These are phyloP conservation scores for Adenanthera pavonina DNA, from an alignment of 306 rosid genomes.

Conservation along the genomic window DNA sequence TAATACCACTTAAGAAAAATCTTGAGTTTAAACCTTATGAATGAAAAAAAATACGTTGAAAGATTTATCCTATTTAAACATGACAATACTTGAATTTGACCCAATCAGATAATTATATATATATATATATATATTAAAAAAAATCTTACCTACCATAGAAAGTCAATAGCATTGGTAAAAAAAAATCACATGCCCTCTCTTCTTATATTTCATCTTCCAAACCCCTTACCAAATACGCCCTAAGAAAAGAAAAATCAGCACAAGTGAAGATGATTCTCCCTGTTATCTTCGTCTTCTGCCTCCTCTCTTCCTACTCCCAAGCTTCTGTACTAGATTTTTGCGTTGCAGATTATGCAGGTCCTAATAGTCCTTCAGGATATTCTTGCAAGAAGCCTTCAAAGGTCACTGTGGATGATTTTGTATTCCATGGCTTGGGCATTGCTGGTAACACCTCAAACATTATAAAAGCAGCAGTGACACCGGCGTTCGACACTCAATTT, in stretches of 20 bases:
- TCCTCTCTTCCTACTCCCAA: slow-evolving; percentile 47
- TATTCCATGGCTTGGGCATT: slow-evolving; percentile 53
- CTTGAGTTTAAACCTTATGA: too few species aligned
- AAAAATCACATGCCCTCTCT: slow-evolving; percentile 29
- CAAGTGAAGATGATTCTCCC: slow-evolving; percentile 47
- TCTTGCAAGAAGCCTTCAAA: slow-evolving; percentile 62
- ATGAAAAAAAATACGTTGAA: too few species aligned
- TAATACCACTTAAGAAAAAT: too few species aligned
- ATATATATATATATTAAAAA: not conserved
- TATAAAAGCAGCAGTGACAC: slow-evolving; percentile 68
- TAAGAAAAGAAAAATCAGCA: not conserved
- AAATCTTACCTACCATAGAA: slow-evolving; percentile 27
- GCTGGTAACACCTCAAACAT: slow-evolving; percentile 79
- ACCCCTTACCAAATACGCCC: slow-evolving; percentile 6
- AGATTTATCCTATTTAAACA: too few species aligned
- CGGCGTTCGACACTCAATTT: slow-evolving; percentile 70
- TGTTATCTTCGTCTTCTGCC: slow-evolving; percentile 44
- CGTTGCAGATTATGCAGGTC: slow-evolving; percentile 62
- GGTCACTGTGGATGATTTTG: slow-evolving; percentile 67
- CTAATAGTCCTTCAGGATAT: slow-evolving; percentile 72
- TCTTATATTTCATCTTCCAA: slow-evolving; percentile 34
- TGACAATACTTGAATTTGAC: too few species aligned
- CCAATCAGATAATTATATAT: too few species aligned
- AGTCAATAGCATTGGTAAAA: slow-evolving; percentile 16
- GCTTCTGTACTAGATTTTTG: slow-evolving; percentile 85